Percentiles rank a stretch among this genome's conserved stretches.
phyloP scores from a whole-genome alignment of 2,329 filamentous ascomycete genomes.

The Trichoderma aggressivum region DNA sequence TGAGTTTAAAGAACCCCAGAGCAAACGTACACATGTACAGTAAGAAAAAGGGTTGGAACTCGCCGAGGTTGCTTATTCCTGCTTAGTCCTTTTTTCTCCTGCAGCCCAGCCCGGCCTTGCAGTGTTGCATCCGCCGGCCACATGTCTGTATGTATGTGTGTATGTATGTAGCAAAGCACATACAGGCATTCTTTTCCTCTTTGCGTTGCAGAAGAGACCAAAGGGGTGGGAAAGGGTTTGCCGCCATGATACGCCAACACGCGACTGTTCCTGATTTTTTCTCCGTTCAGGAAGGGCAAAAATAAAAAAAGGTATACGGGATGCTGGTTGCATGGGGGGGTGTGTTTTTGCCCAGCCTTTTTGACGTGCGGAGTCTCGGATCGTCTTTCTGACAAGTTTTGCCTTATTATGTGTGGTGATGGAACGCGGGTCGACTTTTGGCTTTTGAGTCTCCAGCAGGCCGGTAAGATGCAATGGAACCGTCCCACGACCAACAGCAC shows the following conservation, averaged over 20 bases:
- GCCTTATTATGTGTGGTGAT: not conserved
- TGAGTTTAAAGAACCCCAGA: not conserved
- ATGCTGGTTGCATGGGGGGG: not conserved
- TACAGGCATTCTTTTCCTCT: not conserved
- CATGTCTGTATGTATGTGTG: not conserved
- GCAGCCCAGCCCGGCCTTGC: not conserved
- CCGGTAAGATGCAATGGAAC: not conserved
- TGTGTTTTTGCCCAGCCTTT: not conserved
- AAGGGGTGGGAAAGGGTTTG: not conserved
- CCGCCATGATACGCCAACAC: conserved; percentile 1
- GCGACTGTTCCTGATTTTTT: not conserved
- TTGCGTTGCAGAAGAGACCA: not conserved
- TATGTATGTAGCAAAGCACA: too few relatives aligned
- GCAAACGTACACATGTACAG: not conserved
- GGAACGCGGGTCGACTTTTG: not conserved
- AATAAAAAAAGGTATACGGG: not conserved
- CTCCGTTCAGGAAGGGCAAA: not conserved
- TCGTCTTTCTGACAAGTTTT: not conserved
- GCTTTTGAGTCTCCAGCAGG: not conserved
- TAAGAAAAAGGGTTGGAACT: not conserved
- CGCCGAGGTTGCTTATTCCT: not conserved
- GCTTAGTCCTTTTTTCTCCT: not conserved
- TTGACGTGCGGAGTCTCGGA: not conserved
- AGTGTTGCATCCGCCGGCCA: not conserved
- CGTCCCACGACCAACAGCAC: not conserved